Base-by-base conservation (phyloP, 2,329 filamentous ascomycete species). In the Aspergillus sp. region DNA sequence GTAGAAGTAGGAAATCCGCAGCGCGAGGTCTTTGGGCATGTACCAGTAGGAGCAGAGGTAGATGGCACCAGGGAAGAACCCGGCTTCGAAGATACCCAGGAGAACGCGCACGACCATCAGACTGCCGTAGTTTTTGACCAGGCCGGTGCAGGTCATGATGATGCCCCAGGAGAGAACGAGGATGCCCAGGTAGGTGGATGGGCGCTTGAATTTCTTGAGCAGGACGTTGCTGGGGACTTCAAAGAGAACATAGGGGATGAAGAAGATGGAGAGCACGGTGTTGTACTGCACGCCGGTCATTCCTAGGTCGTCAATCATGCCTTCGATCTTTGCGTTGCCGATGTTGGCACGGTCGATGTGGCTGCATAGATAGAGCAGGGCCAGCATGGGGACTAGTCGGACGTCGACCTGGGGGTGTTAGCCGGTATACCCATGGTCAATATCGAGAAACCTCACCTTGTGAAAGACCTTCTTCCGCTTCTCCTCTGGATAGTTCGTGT, bases 81-180 rank as follows among this genome's bases (percentile, higher is more conserved):
- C 64, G 8, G 64, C 63, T 44, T 76, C 75, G 4, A 73, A 75
- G 6, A 77, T 69, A 44, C 75, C 78, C 42, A 71, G 74, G 64
- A 82, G 79, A 59, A 81, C 75, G 6, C 80, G 75, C 6, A 76
- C 73, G 3, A 70, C 72, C 41, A 82, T 72, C 42, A 82, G 74
- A 0, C 79, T 79, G 8, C 70, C 66, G 54, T 77, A 76, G 56
- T 76, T 77, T 54, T 79, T 71, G 5, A 75, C 76, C 2, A 81
- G 65, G 13, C 79, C 79, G 68, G 80, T 81, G 50, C 81, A 67
- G 1, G 80, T 82, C 68, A 78, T 75, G 3, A 81, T 77, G 42
- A 77, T 68, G 0, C 80, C 79, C 79, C 77, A 81, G 3, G 64
- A 65, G 13, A 74, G 52, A 57, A 69, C 67, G 27, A 50, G 47